Evolutionary conservation across 129 eudicot genomes (phyloP).

Genomic region (Daucus carota): DNA sequence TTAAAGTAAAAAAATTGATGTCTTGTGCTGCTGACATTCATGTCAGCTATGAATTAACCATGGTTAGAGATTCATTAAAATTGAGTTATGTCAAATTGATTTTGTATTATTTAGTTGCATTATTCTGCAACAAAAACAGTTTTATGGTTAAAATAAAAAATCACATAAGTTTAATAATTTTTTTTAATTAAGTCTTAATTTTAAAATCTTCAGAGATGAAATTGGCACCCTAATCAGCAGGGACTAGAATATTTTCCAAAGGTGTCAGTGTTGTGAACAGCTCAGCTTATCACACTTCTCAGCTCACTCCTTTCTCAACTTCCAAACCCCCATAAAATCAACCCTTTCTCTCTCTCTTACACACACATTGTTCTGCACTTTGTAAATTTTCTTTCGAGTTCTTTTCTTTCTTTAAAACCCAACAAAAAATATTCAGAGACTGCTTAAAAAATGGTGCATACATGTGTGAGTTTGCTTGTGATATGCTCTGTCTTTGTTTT

Average conservation of each 20-base stretch:
- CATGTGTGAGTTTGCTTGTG: slow-evolving; percentile 16
- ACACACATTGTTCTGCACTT: slow-evolving; percentile 6
- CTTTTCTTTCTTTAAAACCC: not conserved
- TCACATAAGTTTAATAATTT: too few species aligned
- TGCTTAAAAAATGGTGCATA: slow-evolving; percentile 23
- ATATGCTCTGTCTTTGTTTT: slow-evolving; percentile 34
- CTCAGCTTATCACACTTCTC: slow-evolving; percentile 19
- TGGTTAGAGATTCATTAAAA: too few species aligned
- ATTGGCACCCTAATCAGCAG: not conserved
- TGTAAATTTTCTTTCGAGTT: slow-evolving; percentile 9
- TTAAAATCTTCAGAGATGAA: not conserved
- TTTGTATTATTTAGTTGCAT: too few species aligned
- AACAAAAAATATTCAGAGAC: too few species aligned
- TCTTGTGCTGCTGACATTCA: too few species aligned
- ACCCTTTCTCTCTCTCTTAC: slow-evolving; percentile 9
- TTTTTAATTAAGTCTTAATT: too few species aligned
- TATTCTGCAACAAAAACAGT: too few species aligned
- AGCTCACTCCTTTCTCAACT: slow-evolving; percentile 12
- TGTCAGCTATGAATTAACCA: too few species aligned
- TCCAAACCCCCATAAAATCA: slow-evolving; percentile 39
- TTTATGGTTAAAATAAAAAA: too few species aligned
- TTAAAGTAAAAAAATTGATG: too few species aligned
- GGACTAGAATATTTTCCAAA: not conserved
- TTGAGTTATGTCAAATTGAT: too few species aligned
- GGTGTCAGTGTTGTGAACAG: slow-evolving; percentile 31